Evolutionary conservation across 805 yeast species (phyloP).

Genomic region (Starmerella floricola): DNA sequence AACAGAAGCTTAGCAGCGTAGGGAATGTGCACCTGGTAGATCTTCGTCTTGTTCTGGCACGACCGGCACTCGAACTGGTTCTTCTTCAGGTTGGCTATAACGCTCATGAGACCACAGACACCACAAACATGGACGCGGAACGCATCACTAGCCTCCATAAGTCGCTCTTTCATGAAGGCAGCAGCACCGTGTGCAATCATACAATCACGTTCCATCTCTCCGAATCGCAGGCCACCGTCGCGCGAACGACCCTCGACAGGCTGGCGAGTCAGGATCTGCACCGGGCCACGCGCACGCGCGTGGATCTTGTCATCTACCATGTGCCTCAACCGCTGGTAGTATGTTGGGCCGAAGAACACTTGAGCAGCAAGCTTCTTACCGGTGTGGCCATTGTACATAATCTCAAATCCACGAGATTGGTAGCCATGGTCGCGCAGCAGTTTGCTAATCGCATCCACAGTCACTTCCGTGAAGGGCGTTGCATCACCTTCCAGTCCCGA

Average conservation of each 20-base stretch:
- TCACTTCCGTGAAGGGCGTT: slow-evolving; percentile 95
- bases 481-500: slow-evolving; percentile 99
- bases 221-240: slow-evolving; percentile 98
- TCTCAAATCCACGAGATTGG: slow-evolving; percentile 97
- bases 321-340: slow-evolving; percentile 95
- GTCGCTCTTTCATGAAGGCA: slow-evolving; percentile 89
- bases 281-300: slow-evolving; percentile 98
- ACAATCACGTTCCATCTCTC: slow-evolving; percentile 99
- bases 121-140: slow-evolving; percentile 98
- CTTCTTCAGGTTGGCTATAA: slow-evolving; percentile 93
- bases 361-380: slow-evolving; percentile 97
- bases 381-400: slow-evolving; percentile 97
- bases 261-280: slow-evolving; percentile 93
- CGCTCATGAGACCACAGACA: slow-evolving; percentile 95
- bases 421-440: slow-evolving; percentile 90
- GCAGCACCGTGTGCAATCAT: slow-evolving; percentile 99
- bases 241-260: slow-evolving; percentile 99
- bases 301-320: slow-evolving; percentile 99
- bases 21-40: slow-evolving; percentile 94
- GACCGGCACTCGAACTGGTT: slow-evolving; percentile 97
- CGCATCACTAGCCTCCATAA: slow-evolving; percentile 98
- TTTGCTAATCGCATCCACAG: slow-evolving; percentile 92
- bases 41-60: slow-evolving; percentile 95
- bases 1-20: slow-evolving; percentile 95
- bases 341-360: slow-evolving; percentile 98